phyloP scores from a whole-genome alignment of 768 basidiomycete genomes.

The Pleurotus giganteus region DNA sequence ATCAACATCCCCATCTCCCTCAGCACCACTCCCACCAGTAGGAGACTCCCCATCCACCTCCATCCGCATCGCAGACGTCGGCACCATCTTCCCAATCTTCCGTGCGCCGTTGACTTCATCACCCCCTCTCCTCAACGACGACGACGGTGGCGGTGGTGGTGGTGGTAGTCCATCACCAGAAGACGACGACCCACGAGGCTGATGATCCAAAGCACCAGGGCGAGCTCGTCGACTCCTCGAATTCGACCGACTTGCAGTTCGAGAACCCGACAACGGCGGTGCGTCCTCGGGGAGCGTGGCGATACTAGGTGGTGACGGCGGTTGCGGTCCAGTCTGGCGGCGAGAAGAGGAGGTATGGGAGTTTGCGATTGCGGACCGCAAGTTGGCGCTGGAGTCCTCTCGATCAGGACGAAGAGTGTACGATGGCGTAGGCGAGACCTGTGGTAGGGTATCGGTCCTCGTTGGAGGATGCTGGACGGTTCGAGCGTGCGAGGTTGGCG shows the following conservation, averaged over 20 bases:
- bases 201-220: too few species aligned
- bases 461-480: background rate
- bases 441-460: background rate
- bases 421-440: background rate
- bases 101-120: constrained; percentile 13
- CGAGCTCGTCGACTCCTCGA: constrained; percentile 16
- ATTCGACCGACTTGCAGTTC: constrained; percentile 19
- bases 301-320: constrained; percentile 17
- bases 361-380: constrained; percentile 6
- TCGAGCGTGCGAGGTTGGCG: background rate
- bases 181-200: too few species aligned
- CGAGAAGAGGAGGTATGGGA: background rate
- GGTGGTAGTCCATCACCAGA: background rate
- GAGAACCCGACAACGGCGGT: constrained; percentile 2
- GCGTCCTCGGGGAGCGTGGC: constrained; percentile 4
- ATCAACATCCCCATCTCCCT: constrained; percentile 23
- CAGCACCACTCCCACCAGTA: background rate
- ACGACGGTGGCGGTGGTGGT: constrained; percentile 12
- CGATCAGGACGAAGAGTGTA: background rate
- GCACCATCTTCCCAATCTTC: constrained; percentile 1
- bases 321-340: constrained; percentile 6
- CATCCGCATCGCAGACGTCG: background rate
- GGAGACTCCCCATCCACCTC: background rate
- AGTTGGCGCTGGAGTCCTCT: background rate
- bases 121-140: constrained; percentile 11